phyloP scores from a whole-genome alignment of 768 basidiomycete genomes.

The Hemileccinum rubropunctum region DNA sequence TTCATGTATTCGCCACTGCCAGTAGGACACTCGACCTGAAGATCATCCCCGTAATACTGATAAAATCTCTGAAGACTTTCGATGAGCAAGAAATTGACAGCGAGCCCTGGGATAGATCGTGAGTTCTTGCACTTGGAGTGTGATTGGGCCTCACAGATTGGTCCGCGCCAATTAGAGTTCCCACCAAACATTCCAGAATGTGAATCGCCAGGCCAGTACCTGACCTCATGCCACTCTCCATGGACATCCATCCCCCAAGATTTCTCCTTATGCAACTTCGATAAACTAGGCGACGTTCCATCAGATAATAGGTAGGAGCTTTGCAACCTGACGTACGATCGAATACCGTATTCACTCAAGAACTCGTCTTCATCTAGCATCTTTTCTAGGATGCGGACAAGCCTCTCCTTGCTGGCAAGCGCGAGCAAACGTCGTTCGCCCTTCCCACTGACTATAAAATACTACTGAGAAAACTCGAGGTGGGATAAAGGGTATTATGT shows the following conservation, averaged over 20 bases:
- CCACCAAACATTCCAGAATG: conserved; percentile 97
- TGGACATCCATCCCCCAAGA: conserved; percentile 96
- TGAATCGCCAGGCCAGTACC: conserved; percentile 98
- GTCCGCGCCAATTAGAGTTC: conserved; percentile 98
- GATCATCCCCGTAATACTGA: conserved; percentile 92
- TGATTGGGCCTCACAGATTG: conserved; percentile 56
- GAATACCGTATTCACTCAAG: conserved; percentile 90
- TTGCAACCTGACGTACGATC: conserved; percentile 65
- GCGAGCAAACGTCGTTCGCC: conserved; percentile 88
- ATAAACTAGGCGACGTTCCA: conserved; percentile 53
- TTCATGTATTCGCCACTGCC: conserved; percentile 98
- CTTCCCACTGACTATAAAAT: conserved; percentile 51
- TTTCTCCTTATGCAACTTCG: conserved; percentile 83
- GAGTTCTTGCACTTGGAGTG: not conserved
- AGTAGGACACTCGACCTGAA: conserved; percentile 95
- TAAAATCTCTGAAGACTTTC: conserved; percentile 97
- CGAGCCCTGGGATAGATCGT: conserved; percentile 64
- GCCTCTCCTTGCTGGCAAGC: conserved; percentile 86
- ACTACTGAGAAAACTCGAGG: not conserved
- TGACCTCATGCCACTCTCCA: conserved; percentile 87
- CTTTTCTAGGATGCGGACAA: conserved; percentile 85
- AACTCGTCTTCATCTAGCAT: conserved; percentile 99
- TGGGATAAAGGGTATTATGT: conserved; percentile 5
- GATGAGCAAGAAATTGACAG: conserved; percentile 93
- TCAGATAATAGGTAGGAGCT: conserved; percentile 1